A percentile compares a stretch with the other conserved stretches of the same genome.
Conservation (phyloP, 169 alveolate genomes). For the Plasmodium fragile region DNA sequence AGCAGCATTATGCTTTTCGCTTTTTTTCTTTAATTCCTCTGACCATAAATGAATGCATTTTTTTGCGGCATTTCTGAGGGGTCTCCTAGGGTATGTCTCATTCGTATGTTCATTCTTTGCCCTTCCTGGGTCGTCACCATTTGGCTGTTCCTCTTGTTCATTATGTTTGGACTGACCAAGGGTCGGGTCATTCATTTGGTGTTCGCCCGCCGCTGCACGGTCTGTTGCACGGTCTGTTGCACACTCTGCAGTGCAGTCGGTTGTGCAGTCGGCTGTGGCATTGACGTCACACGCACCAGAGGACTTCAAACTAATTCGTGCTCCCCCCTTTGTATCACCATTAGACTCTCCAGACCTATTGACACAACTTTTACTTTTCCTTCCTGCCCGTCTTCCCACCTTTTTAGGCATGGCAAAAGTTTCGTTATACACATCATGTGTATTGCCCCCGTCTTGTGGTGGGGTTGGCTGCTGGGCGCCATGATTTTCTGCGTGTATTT, state of each 20-base stretch:
- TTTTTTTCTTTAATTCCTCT: conserved; percentile 46
- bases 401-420: not conserved
- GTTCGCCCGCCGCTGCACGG: not conserved
- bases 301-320: not conserved
- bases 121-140: not conserved
- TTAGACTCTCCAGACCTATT: not conserved
- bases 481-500: not conserved
- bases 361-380: not conserved
- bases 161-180: not conserved
- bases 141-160: not conserved
- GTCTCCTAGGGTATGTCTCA: conserved; percentile 28
- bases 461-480: not conserved
- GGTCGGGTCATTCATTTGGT: not conserved
- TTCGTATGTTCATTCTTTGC: not conserved
- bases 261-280: not conserved
- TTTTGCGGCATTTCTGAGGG: conserved; percentile 67
- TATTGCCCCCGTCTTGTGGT: not conserved
- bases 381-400: not conserved
- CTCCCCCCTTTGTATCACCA: not conserved
- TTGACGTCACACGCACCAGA: not conserved
- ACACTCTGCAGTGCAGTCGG: not conserved
- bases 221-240: not conserved
- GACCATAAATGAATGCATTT: conserved; percentile 63
- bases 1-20: not conserved
- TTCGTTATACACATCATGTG: not conserved